A percentile compares a stretch with the other conserved stretches of the same genome.
Evolutionary conservation across 1,284 basidiomycete genomes (phyloP).

Genomic region (Naganishia cerealis): DNA sequence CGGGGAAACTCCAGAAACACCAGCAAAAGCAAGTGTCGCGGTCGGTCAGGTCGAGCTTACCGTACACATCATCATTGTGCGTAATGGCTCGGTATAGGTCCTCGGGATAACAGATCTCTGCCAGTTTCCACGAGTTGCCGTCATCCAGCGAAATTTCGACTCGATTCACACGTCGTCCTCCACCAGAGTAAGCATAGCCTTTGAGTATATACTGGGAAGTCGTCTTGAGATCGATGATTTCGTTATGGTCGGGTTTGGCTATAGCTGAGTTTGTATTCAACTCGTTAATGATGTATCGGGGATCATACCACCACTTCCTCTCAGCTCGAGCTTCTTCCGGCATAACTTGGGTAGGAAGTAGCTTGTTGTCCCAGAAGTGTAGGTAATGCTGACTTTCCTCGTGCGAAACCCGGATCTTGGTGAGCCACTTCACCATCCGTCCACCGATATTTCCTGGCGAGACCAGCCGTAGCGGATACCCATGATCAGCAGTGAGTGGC

Average conservation of each 20-base stretch:
- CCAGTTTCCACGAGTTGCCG: conserved; percentile 61
- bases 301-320: conserved; percentile 66
- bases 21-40: conserved; percentile 65
- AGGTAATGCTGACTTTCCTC: conserved; percentile 63
- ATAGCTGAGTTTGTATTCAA: conserved; percentile 67
- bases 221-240: conserved; percentile 52
- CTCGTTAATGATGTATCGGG: conserved; percentile 60
- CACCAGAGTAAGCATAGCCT: conserved; percentile 70
- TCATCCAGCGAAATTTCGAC: conserved; percentile 66
- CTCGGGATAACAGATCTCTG: conserved; percentile 59
- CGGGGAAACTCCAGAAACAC: conserved; percentile 64
- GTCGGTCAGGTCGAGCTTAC: conserved; percentile 58
- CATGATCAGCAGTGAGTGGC: conserved; percentile 65
- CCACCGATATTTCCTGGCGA: conserved; percentile 69
- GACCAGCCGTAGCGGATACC: conserved; percentile 64
- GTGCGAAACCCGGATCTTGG: conserved; percentile 61
- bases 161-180: conserved; percentile 63
- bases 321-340: conserved; percentile 63
- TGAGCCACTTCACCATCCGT: conserved; percentile 61
- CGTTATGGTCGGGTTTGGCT: conserved; percentile 63
- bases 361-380: conserved; percentile 61
- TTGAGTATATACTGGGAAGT: conserved; percentile 52
- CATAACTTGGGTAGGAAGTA: conserved; percentile 62
- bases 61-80: conserved; percentile 50
- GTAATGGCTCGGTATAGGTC: conserved; percentile 58